A percentile compares a stretch with the other conserved stretches of the same genome.
phyloP scores from a whole-genome alignment of 2,329 filamentous ascomycete genomes.

The Ramularia endophylla region DNA sequence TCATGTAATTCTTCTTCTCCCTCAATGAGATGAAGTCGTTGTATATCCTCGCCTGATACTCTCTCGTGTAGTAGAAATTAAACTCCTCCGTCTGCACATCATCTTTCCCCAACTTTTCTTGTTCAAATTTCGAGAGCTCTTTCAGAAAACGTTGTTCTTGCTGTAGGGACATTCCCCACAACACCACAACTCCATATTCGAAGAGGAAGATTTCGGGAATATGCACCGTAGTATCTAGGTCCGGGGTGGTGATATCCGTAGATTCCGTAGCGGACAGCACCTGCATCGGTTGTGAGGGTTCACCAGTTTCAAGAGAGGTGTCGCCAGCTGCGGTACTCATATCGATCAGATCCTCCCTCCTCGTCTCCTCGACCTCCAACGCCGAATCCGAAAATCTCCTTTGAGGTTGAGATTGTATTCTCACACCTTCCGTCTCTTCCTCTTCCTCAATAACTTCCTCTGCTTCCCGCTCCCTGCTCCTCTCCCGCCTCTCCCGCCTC shows the following conservation, averaged over 20 bases:
- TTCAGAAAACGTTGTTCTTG: conserved; percentile 90
- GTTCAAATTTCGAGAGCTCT: conserved; percentile 90
- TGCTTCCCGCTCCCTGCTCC: conserved; percentile 5
- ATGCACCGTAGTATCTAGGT: conserved; percentile 83
- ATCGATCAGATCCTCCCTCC: conserved; percentile 33
- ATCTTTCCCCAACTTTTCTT: conserved; percentile 79
- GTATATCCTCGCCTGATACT: conserved; percentile 98
- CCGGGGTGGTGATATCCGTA: conserved; percentile 44
- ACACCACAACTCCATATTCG: conserved; percentile 94
- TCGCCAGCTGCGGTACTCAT: conserved; percentile 17
- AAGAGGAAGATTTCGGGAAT: conserved; percentile 95
- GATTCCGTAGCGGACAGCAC: conserved; percentile 20
- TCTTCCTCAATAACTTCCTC: conserved; percentile 16
- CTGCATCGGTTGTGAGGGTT: conserved; percentile 4
- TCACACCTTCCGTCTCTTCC: conserved; percentile 12
- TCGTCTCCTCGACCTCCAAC: conserved; percentile 56
- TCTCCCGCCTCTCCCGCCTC: conserved; percentile 14
- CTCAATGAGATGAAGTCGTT: conserved; percentile 97
- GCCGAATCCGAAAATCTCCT: conserved; percentile 69
- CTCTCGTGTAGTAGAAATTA: conserved; percentile 98
- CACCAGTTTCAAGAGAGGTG: conserved; percentile 14
- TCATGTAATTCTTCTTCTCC: conserved; percentile 97
- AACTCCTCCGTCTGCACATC: conserved; percentile 96
- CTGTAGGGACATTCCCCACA: conserved; percentile 93
- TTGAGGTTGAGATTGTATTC: conserved; percentile 39